Percentiles rank a stretch among this genome's conserved stretches.
Conservation (phyloP, 2,329 filamentous ascomycete genomes). For the Biscogniauxia sp. region DNA sequence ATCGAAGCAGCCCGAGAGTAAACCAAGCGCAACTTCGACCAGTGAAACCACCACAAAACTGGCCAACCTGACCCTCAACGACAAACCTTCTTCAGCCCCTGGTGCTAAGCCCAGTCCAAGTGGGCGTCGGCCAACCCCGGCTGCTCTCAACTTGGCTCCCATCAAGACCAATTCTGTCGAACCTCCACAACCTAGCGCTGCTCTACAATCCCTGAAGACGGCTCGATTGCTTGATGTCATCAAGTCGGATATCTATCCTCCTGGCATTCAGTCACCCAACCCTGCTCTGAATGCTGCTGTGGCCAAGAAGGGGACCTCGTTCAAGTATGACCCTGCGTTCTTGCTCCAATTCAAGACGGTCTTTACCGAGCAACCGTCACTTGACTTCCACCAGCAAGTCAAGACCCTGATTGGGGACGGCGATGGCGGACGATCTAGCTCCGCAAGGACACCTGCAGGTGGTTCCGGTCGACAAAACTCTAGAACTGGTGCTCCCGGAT, state of each 20-base stretch:
- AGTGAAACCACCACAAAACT: conserved; percentile 48
- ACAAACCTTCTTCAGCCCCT: conserved; percentile 51
- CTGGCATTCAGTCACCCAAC: conserved; percentile 83
- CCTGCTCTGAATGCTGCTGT: conserved; percentile 82
- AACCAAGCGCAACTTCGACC: conserved; percentile 37
- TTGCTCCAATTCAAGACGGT: conserved; percentile 93
- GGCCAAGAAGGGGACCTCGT: conserved; percentile 74
- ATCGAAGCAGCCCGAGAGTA: conserved; percentile 41
- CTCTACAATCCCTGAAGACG: conserved; percentile 88
- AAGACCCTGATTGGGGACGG: conserved; percentile 80
- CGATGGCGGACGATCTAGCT: conserved; percentile 60
- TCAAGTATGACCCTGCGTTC: conserved; percentile 95
- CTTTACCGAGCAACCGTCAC: conserved; percentile 93
- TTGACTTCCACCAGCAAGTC: conserved; percentile 91
- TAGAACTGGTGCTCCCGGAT: conserved; percentile 50
- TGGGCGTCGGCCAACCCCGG: conserved; percentile 69
- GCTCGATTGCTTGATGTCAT: conserved; percentile 83
- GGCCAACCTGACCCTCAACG: conserved; percentile 48
- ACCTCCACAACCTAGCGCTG: conserved; percentile 87
- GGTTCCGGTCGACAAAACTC: conserved; percentile 50
- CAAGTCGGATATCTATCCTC: conserved; percentile 76
- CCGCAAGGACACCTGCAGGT: conserved; percentile 57
- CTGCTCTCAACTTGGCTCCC: conserved; percentile 81
- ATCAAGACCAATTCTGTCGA: conserved; percentile 82
- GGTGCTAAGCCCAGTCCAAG: conserved; percentile 50